Evolutionary conservation across 306 rosid species (phyloP).

Genomic region (Lupinus albus): DNA sequence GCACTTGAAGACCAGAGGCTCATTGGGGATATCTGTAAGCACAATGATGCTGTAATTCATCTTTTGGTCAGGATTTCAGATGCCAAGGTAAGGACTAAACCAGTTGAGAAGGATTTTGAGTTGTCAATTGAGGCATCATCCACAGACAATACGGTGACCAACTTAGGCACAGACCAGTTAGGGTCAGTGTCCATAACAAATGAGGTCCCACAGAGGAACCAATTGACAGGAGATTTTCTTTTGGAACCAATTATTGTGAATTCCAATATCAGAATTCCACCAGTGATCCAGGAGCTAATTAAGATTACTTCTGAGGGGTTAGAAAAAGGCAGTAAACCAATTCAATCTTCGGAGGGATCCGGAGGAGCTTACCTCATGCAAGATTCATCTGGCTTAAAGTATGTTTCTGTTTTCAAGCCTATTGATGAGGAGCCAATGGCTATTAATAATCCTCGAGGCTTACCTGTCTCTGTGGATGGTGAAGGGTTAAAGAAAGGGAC

Average conservation of each 20-base stretch:
- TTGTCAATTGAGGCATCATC: conserved; percentile 60
- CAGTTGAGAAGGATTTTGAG: conserved; percentile 62
- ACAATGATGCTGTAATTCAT: conserved; percentile 58
- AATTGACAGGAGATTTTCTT: conserved; percentile 44
- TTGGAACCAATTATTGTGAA: conserved; percentile 64
- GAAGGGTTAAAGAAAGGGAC: conserved; percentile 73
- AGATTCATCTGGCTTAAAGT: conserved; percentile 60
- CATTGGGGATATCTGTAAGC: conserved; percentile 64
- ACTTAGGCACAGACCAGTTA: conserved; percentile 35
- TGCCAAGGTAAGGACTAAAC: conserved; percentile 64
- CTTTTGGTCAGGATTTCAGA: conserved; percentile 59
- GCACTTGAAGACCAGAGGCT: conserved; percentile 78
- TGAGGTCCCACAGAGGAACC: conserved; percentile 40
- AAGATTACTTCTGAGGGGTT: conserved; percentile 59
- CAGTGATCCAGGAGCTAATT: conserved; percentile 54
- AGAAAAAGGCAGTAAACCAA: conserved; percentile 60
- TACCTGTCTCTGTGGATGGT: conserved; percentile 58
- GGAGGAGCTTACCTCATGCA: conserved; percentile 84
- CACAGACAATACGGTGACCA: conserved; percentile 33
- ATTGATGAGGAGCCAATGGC: conserved; percentile 82
- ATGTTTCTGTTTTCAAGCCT: conserved; percentile 76
- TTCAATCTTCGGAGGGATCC: conserved; percentile 72
- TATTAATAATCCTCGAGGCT: conserved; percentile 59
- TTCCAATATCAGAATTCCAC: conserved; percentile 43
- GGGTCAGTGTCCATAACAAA: conserved; percentile 38